A percentile compares a stretch with the other conserved stretches of the same genome.
These are phyloP conservation scores for Candida nonsorbophila DNA, from an alignment of 805 yeast genomes.

Conservation along the genomic window DNA sequence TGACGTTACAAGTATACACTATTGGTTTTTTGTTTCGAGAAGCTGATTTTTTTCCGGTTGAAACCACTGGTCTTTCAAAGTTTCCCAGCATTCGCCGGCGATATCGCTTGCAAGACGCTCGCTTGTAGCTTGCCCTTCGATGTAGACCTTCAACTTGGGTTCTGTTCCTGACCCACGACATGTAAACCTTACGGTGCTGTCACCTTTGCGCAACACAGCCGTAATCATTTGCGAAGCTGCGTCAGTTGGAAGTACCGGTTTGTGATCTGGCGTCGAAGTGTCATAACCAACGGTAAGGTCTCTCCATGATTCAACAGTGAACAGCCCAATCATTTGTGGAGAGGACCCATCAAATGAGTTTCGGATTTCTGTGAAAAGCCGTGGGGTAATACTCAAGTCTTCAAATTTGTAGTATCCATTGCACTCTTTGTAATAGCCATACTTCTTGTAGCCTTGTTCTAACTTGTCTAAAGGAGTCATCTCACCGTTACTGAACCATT, in stretches of 20 bases:
- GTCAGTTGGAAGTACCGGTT: conserved; percentile 69
- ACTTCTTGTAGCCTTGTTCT: conserved; percentile 52
- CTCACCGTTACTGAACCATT: conserved; percentile 38
- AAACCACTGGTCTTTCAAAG: conserved; percentile 23
- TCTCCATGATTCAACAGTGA: conserved; percentile 61
- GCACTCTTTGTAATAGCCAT: conserved; percentile 79
- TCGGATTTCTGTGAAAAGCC: conserved; percentile 55
- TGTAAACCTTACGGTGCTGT: conserved; percentile 57
- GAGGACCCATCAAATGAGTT: conserved; percentile 14
- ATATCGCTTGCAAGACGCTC: conserved; percentile 44
- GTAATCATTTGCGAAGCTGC: conserved; percentile 84
- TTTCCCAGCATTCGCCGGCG: conserved; percentile 66
- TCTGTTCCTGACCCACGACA: conserved; percentile 96
- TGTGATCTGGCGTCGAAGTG: conserved; percentile 51
- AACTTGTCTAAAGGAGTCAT: conserved; percentile 45
- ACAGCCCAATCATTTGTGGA: conserved; percentile 54
- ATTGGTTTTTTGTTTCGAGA: too few species aligned
- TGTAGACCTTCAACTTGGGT: conserved; percentile 87
- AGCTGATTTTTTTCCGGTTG: conserved; percentile 6
- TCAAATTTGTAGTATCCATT: conserved; percentile 80
- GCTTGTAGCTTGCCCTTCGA: conserved; percentile 61
- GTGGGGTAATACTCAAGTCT: conserved; percentile 44
- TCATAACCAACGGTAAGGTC: conserved; percentile 84
- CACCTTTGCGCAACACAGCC: conserved; percentile 31
- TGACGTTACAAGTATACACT: too few species aligned